Percentiles rank a stretch among this genome's conserved stretches.
Evolutionary conservation across 1,284 basidiomycete genomes (phyloP).

Genomic region (Melampsora americana): DNA sequence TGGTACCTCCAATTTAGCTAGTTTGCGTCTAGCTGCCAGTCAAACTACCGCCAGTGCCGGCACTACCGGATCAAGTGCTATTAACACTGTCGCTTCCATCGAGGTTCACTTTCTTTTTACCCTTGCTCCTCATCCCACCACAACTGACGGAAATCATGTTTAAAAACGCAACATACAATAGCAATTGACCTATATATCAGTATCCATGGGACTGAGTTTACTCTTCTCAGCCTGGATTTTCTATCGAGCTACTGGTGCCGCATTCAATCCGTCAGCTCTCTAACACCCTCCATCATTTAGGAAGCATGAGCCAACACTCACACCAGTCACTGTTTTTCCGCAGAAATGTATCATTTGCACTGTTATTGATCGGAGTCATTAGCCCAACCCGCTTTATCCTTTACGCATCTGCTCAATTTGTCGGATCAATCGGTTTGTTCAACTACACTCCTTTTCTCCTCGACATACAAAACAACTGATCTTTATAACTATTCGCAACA

Average conservation of each 20-base stretch:
- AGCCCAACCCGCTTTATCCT: slow-evolving; percentile 44
- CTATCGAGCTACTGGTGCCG: slow-evolving; percentile 68
- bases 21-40: slow-evolving; percentile 15
- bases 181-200: slow-evolving; percentile 62
- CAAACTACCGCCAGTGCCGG: slow-evolving; percentile 1
- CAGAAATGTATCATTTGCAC: slow-evolving; percentile 45
- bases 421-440: neutral
- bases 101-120: slow-evolving; percentile 3
- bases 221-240: slow-evolving; percentile 71
- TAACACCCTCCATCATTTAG: too few relatives aligned
- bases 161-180: neutral
- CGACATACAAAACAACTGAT: neutral
- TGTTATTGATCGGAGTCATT: slow-evolving; percentile 45
- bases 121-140: neutral
- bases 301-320: too few relatives aligned
- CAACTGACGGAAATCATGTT: neutral
- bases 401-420: slow-evolving; percentile 45
- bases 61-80: slow-evolving; percentile 20
- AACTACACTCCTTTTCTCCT: too few relatives aligned
- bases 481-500: neutral
- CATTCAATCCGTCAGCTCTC: slow-evolving; percentile 49
- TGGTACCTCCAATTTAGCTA: slow-evolving; percentile 30
- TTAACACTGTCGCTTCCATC: slow-evolving; percentile 38
- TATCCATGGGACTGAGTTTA: slow-evolving; percentile 66
- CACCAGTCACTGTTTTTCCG: slow-evolving; percentile 10